Evolutionary conservation across 495 filamentous ascomycete genomes (phyloP), one percentile per base, ranked within the genome.

Genomic region (Podospora didyma): DNA sequence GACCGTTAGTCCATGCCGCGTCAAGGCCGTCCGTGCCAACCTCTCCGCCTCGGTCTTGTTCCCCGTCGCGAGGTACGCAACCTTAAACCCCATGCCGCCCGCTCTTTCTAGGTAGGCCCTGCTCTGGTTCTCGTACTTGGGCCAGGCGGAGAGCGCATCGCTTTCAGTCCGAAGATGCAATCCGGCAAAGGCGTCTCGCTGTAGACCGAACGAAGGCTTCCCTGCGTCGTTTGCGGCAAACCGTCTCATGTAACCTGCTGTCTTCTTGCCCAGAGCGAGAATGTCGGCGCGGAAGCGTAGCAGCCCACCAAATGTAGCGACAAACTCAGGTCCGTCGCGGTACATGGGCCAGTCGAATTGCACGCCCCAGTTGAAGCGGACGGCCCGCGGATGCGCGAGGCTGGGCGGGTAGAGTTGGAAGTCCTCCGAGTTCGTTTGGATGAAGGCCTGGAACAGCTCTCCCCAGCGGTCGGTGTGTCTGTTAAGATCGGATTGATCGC

Each of bases 331-430:
- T 4, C 74, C 74, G 48, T 77, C 74, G n/a, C 69, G 68, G 42
- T 61, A 68, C 4, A 72, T 61, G 5, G 71, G 73, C 68, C 69
- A 75, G 54, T 83, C 75, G 59, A 65, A 77, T 20, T 75, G 67
- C 31, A 72, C 74, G 6, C 75, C 75, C 76, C 77, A 79, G 47
- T 60, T 69, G 28, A 79, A 65, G 2, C 72, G 67, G 12, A 73
- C 58, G 14, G 69, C 54, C 11, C 70, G 67, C 9, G 73, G 73
- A 45, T 67, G 65, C 11, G 61, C 54, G 21, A 47, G 35, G 46
- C 65, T 69, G 10, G 62, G 55, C 3, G 54, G 55, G 3, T 61
- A 57, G 42, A n/a, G n/a, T n/a, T 59, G 59, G 57, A 71, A 53
- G 49, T 71, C 49, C 39, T 55, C 57, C 45, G 64, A 52, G 3